These are phyloP conservation scores for Lobosporangium transversale DNA, from an alignment of 192 early-diverging fungal species.

Conservation along the genomic window DNA sequence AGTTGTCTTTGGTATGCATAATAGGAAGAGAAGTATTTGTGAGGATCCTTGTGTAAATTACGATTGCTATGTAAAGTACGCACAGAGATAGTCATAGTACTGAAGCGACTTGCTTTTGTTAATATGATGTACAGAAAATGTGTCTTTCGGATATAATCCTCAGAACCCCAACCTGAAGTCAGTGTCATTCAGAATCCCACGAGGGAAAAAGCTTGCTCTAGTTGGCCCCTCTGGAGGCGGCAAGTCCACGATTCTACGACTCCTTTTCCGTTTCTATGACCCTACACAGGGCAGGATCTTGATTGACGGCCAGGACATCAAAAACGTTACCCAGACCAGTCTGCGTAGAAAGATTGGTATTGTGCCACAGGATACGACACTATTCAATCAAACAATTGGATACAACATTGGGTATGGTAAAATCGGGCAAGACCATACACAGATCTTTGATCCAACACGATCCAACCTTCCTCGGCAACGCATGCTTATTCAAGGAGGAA, in stretches of 20 bases:
- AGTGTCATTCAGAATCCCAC: conserved; percentile 84
- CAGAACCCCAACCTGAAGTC: conserved; percentile 64
- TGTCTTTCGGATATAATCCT: conserved; percentile 85
- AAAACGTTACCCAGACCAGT: conserved; percentile 77
- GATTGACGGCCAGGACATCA: conserved; percentile 87
- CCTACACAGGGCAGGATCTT: conserved; percentile 79
- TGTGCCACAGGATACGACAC: conserved; percentile 81
- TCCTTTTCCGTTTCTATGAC: conserved; percentile 95
- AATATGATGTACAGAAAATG: conserved; percentile 84
- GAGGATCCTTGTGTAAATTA: no score
- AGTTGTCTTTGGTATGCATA: conserved; percentile 71
- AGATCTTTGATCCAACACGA: conserved; percentile 58
- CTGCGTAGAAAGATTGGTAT: conserved; percentile 85
- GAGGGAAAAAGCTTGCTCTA: conserved; percentile 88
- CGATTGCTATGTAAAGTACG: no score
- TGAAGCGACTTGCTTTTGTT: no score
- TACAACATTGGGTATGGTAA: conserved; percentile 94
- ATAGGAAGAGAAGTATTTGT: no score
- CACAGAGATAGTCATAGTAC: neutral
- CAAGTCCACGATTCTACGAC: conserved; percentile 81
- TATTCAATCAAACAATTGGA: conserved; percentile 91
- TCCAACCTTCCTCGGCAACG: neutral
- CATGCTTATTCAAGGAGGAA: conserved; percentile 1
- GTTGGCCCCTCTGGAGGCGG: conserved; percentile 96
- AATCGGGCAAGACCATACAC: conserved; percentile 64